Evolutionary conservation across 306 rosid species (phyloP), one percentile per base, ranked within the genome.

Genomic region (Cicer bijugum): DNA sequence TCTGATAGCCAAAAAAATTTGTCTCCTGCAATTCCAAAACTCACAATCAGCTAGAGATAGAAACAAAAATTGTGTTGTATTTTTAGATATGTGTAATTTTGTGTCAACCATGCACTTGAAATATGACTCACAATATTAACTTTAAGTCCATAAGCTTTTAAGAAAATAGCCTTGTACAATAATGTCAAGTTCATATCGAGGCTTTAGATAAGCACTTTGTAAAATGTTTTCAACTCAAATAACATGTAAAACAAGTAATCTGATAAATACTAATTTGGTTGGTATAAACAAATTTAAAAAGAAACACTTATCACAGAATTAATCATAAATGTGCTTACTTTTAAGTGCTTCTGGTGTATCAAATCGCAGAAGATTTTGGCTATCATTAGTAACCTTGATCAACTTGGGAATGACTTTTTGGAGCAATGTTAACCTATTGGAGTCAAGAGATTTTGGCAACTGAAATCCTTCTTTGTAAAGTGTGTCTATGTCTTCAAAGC

Each of bases 1-100:
- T 93, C 97, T 42, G 91, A 88, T 53, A 87, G 73, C 98, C 98
- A 89, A 74, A 86, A 91, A 84, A 91, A 89, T 52, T 75, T 85
- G 82, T 93, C 97, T 76, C 89, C 98, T 92, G 64, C 64, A 75
- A 6, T 72, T 69, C 17, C 73, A 45, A 63, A 58, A 51, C 17
- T 47, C 19, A 52, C 35, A 28, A 28, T 28, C 35, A 28, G 35
- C 35, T 28, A 28, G 35, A 0, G 35, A 28, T 28, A 4, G 35
- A 28, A 28, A 28, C 35, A 28, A 28, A 28, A 28, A 28, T 3
- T 28, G 35, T 28, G 35, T 3, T 28, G 35, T 28, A 28, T 28
- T 28, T 28, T 28, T 28, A 28, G 35, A 28, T 28, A 28, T 28
- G 35, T 28, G 35, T 28, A 28, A 4, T 28, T 28, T 28, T 28